These are phyloP conservation scores for Lactarius pseudohatsudake DNA, from an alignment of 768 basidiomycete genomes.

Conservation along the genomic window DNA sequence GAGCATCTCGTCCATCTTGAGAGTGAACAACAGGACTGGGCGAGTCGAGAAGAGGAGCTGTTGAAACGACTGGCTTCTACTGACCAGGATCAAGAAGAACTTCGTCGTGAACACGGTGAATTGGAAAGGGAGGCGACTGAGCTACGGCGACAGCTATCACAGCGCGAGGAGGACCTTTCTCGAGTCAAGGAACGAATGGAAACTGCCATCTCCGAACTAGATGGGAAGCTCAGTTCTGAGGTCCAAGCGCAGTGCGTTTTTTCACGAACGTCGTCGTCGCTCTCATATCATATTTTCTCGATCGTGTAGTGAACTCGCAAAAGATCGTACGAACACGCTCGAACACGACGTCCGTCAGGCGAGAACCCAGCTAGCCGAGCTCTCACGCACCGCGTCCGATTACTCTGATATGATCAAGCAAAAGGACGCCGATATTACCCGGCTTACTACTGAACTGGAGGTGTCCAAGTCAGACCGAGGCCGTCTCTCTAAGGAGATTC, in stretches of 20 bases:
- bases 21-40: constrained; percentile 69
- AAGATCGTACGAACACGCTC: constrained; percentile 55
- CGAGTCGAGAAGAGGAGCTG: constrained; percentile 61
- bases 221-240: constrained; percentile 68
- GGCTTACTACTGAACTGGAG: constrained; percentile 54
- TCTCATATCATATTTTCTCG: neutral
- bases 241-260: constrained; percentile 57
- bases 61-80: constrained; percentile 45
- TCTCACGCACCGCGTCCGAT: constrained; percentile 74
- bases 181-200: constrained; percentile 78
- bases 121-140: constrained; percentile 68
- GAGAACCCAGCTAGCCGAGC: constrained; percentile 74
- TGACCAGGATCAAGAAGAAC: constrained; percentile 48
- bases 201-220: constrained; percentile 58
- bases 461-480: constrained; percentile 54
- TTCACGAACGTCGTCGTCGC: neutral
- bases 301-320: constrained; percentile 58
- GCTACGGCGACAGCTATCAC: constrained; percentile 60
- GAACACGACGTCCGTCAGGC: constrained; percentile 69
- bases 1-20: constrained; percentile 85
- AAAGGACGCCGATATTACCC: constrained; percentile 70
- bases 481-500: constrained; percentile 54
- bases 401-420: constrained; percentile 72
- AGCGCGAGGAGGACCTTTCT: constrained; percentile 78
- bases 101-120: constrained; percentile 48